A percentile compares a stretch with the other conserved stretches of the same genome.
phyloP scores from a whole-genome alignment of 495 filamentous ascomycete genomes.

The Lasiosphaeris hirsuta region DNA sequence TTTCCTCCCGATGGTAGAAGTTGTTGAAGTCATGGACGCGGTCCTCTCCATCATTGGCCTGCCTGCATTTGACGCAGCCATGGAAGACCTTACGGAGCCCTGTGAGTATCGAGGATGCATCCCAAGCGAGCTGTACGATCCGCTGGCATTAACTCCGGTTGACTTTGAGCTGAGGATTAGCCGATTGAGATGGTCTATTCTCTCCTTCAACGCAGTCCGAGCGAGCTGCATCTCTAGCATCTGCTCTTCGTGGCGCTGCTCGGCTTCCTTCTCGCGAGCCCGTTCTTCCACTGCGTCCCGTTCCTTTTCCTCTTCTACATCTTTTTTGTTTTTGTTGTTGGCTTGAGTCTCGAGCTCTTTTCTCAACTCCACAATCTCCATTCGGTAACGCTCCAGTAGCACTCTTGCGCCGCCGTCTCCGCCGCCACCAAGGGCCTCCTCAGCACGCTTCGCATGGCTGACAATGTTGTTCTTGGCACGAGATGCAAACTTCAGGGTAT shows the following conservation, averaged over 20 bases:
- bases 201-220: slow-evolving; percentile 90
- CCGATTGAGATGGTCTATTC: slow-evolving; percentile 95
- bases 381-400: slow-evolving; percentile 85
- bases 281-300: slow-evolving; percentile 60
- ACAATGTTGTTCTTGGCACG: slow-evolving; percentile 97
- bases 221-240: slow-evolving; percentile 99
- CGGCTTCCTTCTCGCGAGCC: slow-evolving; percentile 74
- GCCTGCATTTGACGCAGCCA: slow-evolving; percentile 64
- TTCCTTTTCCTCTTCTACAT: slow-evolving; percentile 61
- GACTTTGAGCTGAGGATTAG: slow-evolving; percentile 94
- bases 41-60: slow-evolving; percentile 57
- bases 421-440: slow-evolving; percentile 75
- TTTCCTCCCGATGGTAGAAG: slow-evolving; percentile 53
- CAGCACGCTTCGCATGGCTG: slow-evolving; percentile 92
- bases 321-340: slow-evolving; percentile 54
- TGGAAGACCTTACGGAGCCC: slow-evolving; percentile 66
- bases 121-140: slow-evolving; percentile 68
- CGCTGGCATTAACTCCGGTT: slow-evolving; percentile 79
- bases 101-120: slow-evolving; percentile 61
- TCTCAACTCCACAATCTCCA: slow-evolving; percentile 85
- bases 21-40: slow-evolving; percentile 61
- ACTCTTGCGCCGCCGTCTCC: slow-evolving; percentile 81
- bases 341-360: slow-evolving; percentile 77
- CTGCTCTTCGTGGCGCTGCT: slow-evolving; percentile 89
- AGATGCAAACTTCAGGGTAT: slow-evolving; percentile 95